Evolutionary conservation across 2,329 filamentous ascomycete species (phyloP).

Genomic region (Fusarium devonianum): DNA sequence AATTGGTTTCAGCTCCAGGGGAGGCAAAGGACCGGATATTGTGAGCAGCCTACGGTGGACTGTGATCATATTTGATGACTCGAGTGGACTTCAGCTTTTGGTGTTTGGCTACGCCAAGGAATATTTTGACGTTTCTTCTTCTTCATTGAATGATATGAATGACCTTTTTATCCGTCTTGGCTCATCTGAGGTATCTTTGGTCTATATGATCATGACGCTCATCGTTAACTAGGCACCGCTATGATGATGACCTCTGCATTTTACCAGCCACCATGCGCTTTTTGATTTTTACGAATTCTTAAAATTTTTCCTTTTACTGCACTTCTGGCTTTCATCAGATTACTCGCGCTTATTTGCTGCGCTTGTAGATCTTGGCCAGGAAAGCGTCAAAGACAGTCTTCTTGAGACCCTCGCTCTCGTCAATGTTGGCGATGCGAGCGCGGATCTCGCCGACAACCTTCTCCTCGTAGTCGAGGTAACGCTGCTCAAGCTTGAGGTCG

Average conservation of each 20-base stretch:
- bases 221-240: constrained; percentile 6
- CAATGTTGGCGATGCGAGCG: constrained; percentile 76
- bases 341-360: constrained; percentile 75
- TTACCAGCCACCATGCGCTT: background rate
- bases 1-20: too few species aligned
- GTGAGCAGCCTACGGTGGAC: background rate
- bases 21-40: constrained; percentile 1
- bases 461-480: constrained; percentile 91
- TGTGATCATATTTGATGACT: constrained; percentile 3
- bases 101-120: constrained; percentile 9
- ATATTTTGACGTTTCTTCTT: constrained; percentile 9
- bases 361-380: constrained; percentile 96
- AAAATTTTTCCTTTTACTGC: constrained; percentile 12
- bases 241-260: constrained; percentile 15
- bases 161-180: background rate
- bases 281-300: constrained; percentile 12
- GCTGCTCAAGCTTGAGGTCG: constrained; percentile 82
- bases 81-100: constrained; percentile 20
- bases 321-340: background rate
- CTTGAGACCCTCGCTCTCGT: constrained; percentile 89
- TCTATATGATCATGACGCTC: constrained; percentile 20
- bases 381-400: constrained; percentile 89
- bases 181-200: constrained; percentile 26
- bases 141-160: constrained; percentile 1
- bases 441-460: constrained; percentile 80